These are phyloP conservation scores for Coprinellus micaceus DNA, from an alignment of 768 basidiomycete genomes.

Conservation along the genomic window DNA sequence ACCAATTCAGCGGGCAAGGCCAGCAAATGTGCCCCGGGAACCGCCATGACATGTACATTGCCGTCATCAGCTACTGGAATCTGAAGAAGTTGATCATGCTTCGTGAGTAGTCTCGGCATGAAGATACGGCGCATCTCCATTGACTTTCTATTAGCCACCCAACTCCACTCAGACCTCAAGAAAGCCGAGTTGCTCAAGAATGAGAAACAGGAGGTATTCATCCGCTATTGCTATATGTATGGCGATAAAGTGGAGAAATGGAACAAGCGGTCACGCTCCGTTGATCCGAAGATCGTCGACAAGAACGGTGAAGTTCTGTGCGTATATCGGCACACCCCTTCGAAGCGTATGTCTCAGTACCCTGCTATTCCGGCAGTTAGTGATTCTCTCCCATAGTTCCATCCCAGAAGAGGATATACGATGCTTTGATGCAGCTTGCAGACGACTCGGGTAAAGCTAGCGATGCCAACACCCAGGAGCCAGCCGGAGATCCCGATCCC, in stretches of 20 bases:
- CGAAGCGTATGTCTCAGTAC: conserved; percentile 10
- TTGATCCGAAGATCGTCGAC: background rate
- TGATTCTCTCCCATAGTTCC: conserved; percentile 11
- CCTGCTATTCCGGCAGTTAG: background rate
- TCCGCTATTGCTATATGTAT: background rate
- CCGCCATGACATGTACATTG: conserved; percentile 23
- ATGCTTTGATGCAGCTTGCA: conserved; percentile 9
- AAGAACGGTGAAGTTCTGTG: conserved; percentile 8
- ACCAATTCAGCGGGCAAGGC: conserved; percentile 18
- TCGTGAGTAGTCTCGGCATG: background rate
- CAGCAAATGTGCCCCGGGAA: conserved; percentile 29
- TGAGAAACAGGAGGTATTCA: background rate
- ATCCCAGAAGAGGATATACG: conserved; percentile 11
- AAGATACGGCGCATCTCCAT: no score
- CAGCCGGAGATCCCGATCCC: no score
- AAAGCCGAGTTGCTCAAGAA: background rate
- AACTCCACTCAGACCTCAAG: background rate
- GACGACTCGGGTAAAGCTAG: background rate
- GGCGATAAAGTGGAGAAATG: background rate
- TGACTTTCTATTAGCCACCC: background rate
- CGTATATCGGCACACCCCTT: conserved; percentile 8
- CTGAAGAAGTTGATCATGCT: conserved; percentile 4
- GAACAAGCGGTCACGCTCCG: conserved; percentile 1
- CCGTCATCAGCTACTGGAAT: conserved; percentile 21
- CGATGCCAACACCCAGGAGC: no score